Percentiles rank a stretch among this genome's conserved stretches.
Conservation (phyloP, 345 rosid genomes). For the Corchorus olitorius region DNA sequence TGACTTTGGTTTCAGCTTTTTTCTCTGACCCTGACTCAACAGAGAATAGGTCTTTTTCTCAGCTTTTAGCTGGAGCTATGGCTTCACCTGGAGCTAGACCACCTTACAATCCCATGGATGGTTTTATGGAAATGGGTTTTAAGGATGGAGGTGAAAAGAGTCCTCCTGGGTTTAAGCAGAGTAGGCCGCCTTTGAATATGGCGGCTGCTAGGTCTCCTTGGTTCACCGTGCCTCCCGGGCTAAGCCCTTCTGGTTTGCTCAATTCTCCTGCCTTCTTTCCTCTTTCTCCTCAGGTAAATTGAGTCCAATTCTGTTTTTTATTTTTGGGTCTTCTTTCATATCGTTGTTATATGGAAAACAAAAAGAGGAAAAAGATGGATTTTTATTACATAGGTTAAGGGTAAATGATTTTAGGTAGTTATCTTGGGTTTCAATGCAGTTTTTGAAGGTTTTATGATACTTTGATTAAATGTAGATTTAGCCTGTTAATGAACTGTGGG, state of each 20-base stretch:
- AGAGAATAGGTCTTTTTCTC: constrained; percentile 72
- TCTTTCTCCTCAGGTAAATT: constrained; percentile 73
- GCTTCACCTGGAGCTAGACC: constrained; percentile 57
- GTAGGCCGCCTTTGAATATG: constrained; percentile 48
- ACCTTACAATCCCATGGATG: constrained; percentile 20
- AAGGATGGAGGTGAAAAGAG: constrained; percentile 40
- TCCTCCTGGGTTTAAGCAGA: constrained; percentile 52
- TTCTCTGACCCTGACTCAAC: constrained; percentile 62
- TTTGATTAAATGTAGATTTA: background rate
- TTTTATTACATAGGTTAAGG: background rate
- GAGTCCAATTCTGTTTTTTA: constrained; percentile 14
- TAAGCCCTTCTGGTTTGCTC: constrained; percentile 93
- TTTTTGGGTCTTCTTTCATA: constrained; percentile 2
- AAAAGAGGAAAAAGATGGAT: background rate
- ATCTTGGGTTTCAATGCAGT: background rate
- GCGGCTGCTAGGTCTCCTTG: constrained; percentile 53
- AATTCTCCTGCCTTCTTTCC: constrained; percentile 72
- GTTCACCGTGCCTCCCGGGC: constrained; percentile 81
- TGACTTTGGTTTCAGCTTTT: constrained; percentile 84
- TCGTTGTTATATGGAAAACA: background rate
- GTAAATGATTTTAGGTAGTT: background rate
- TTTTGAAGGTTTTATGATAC: background rate
- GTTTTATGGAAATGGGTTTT: constrained; percentile 31
- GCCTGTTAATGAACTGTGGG: background rate
- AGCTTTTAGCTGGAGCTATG: constrained; percentile 92